phyloP scores from a whole-genome alignment of 345 rosid genomes.

The Gossypium australe region DNA sequence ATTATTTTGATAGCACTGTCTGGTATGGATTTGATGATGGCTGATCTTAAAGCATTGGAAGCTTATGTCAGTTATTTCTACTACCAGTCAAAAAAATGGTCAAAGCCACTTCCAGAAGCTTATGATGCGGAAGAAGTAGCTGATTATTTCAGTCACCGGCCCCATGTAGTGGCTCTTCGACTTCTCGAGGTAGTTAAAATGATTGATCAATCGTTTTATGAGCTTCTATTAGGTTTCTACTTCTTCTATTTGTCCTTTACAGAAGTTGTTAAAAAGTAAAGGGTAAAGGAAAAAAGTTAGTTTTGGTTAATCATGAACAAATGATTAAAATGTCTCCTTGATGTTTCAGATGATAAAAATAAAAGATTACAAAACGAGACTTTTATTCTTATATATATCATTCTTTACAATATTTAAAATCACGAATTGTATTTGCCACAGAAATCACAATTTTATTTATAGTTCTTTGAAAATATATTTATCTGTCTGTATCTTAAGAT shows the following conservation, averaged over 20 bases:
- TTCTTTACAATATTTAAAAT: background rate
- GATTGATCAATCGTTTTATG: conserved; percentile 9
- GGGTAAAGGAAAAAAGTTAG: background rate
- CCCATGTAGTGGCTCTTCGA: conserved; percentile 77
- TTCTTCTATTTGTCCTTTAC: background rate
- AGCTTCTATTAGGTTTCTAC: background rate
- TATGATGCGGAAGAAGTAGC: conserved; percentile 68
- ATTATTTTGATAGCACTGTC: conserved; percentile 50
- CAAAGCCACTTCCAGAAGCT: conserved; percentile 85
- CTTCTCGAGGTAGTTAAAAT: conserved; percentile 66
- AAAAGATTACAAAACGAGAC: background rate
- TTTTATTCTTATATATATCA: background rate
- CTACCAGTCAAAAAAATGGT: conserved; percentile 62
- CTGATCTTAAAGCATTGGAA: conserved; percentile 88
- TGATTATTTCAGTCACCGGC: conserved; percentile 82
- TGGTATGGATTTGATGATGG: conserved; percentile 80
- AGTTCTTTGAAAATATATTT: background rate
- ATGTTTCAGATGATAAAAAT: background rate
- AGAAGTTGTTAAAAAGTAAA: background rate
- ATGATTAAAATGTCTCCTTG: background rate
- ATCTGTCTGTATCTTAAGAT: background rate
- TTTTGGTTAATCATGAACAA: background rate
- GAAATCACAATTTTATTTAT: background rate
- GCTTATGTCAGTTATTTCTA: conserved; percentile 64
- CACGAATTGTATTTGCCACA: background rate